Percentiles rank a stretch among this genome's conserved stretches.
Evolutionary conservation across 129 eudicot genomes (phyloP).

Genomic region (Saposhnikovia divaricata): DNA sequence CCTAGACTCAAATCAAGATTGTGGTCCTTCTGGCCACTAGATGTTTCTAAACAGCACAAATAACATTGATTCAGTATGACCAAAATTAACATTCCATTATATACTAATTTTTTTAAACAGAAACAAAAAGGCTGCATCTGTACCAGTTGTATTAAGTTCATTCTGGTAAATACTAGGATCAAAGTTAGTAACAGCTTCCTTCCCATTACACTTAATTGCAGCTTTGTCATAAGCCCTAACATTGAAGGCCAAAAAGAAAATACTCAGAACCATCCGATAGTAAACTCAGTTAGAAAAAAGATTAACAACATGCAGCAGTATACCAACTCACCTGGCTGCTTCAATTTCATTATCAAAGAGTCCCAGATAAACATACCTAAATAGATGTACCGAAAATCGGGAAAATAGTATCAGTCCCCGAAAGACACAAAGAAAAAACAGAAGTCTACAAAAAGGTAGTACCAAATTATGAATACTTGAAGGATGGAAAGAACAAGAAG

Average conservation of each 20-base stretch:
- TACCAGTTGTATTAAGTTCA: conserved; percentile 51
- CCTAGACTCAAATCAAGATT: conserved; percentile 84
- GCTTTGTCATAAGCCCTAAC: conserved; percentile 87
- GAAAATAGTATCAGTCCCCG: conserved; percentile 5
- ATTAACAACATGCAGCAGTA: not conserved
- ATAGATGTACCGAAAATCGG: not conserved
- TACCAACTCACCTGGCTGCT: conserved; percentile 76
- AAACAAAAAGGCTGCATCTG: not conserved
- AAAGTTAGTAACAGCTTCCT: conserved; percentile 89
- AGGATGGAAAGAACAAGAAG: not conserved
- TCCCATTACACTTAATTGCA: conserved; percentile 78
- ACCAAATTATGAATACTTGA: not conserved
- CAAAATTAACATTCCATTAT: not conserved
- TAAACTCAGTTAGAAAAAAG: not conserved
- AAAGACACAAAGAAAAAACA: not conserved
- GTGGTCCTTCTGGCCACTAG: conserved; percentile 35
- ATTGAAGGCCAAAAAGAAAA: not conserved
- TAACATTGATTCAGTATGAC: not conserved
- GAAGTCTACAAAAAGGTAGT: not conserved
- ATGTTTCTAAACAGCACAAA: conserved; percentile 25
- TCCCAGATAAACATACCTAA: conserved; percentile 95
- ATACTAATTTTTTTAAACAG: not conserved
- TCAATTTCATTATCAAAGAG: conserved; percentile 95
- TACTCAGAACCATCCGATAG: not conserved
- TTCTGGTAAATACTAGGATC: conserved; percentile 62